Evolutionary conservation across 1,284 basidiomycete species (phyloP).

Genomic region (Schizophyllum amplum): DNA sequence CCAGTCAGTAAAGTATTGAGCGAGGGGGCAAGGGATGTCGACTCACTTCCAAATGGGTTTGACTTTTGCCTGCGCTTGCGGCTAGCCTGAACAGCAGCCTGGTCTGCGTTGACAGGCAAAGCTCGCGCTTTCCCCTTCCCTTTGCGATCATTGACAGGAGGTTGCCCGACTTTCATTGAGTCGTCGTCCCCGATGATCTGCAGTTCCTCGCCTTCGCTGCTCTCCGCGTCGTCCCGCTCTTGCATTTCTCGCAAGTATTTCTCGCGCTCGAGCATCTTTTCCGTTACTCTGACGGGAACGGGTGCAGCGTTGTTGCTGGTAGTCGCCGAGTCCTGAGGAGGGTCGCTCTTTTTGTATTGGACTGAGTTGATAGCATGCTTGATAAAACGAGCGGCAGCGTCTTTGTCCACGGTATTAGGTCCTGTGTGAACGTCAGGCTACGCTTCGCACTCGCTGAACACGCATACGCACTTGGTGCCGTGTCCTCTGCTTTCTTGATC

Average conservation of each 20-base stretch:
- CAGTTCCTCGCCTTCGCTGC: constrained; percentile 33
- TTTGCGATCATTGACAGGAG: constrained; percentile 14
- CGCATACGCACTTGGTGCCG: constrained; percentile 42
- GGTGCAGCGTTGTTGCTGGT: constrained; percentile 14
- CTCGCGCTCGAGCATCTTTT: constrained; percentile 60
- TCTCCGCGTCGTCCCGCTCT: constrained; percentile 35
- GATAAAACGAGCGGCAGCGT: constrained; percentile 73
- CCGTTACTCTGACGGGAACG: constrained; percentile 50
- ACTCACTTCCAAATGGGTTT: not conserved
- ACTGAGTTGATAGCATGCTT: constrained; percentile 60
- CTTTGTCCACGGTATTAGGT: constrained; percentile 56
- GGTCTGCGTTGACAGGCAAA: constrained; percentile 4
- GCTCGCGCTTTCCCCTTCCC: constrained; percentile 37
- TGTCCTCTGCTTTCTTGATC: constrained; percentile 65
- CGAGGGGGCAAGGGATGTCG: too few relatives aligned
- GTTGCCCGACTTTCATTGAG: constrained; percentile 18
- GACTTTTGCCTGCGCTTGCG: not conserved
- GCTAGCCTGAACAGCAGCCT: not conserved
- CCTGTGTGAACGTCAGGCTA: constrained; percentile 27
- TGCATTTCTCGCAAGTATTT: constrained; percentile 50
- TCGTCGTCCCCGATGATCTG: constrained; percentile 26
- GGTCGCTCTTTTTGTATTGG: constrained; percentile 37
- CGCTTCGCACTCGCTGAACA: not conserved
- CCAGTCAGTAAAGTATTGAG: too few relatives aligned
- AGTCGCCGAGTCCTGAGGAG: constrained; percentile 2